Evolutionary conservation across 2,329 filamentous ascomycete species (phyloP).

Genomic region (Aspergillus japonicus): DNA sequence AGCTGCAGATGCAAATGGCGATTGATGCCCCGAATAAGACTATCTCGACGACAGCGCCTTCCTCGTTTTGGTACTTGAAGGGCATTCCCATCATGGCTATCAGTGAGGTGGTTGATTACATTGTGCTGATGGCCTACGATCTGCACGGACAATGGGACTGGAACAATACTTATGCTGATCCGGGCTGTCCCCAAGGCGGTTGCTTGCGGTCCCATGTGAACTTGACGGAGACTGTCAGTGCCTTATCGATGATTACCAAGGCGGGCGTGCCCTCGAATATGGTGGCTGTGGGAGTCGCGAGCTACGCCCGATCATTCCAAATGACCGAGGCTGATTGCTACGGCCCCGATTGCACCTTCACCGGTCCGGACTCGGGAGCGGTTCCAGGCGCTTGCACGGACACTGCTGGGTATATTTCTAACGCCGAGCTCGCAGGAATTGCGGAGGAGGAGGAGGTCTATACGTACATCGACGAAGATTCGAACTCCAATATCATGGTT

Average conservation of each 20-base stretch:
- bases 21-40: constrained; percentile 16
- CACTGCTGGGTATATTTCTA: background rate
- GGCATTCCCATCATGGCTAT: constrained; percentile 33
- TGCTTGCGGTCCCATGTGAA: constrained; percentile 43
- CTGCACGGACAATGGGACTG: constrained; percentile 32
- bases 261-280: constrained; percentile 20
- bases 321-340: constrained; percentile 32
- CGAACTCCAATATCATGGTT: constrained; percentile 5
- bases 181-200: constrained; percentile 26
- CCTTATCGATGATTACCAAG: constrained; percentile 31
- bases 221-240: constrained; percentile 34
- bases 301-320: constrained; percentile 35
- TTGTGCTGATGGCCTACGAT: constrained; percentile 45
- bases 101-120: constrained; percentile 30
- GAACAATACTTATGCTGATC: constrained; percentile 19
- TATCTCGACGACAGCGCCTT: constrained; percentile 28
- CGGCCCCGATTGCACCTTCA: constrained; percentile 31
- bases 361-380: constrained; percentile 30
- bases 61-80: constrained; percentile 37
- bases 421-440: background rate
- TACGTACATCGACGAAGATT: no score
- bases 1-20: constrained; percentile 18
- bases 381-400: constrained; percentile 28
- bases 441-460: no score
- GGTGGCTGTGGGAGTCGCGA: constrained; percentile 31